Evolutionary conservation across 2,329 filamentous ascomycete genomes (phyloP).

Genomic region (Colletotrichum sp.): DNA sequence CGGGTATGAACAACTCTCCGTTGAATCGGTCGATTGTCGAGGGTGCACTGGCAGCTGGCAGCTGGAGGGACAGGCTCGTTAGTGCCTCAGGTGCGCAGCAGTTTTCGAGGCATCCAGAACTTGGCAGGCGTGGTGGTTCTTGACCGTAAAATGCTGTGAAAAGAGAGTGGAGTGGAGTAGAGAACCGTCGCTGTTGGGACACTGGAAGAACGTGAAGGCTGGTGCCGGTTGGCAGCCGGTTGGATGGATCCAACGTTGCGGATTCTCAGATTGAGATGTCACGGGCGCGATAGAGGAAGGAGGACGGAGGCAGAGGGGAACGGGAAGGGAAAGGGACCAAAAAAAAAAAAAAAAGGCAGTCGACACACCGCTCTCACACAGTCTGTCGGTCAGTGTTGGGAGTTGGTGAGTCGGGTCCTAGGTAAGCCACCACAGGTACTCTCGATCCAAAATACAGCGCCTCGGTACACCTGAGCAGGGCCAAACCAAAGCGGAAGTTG

Average conservation of each 20-base stretch:
- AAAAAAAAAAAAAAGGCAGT: background rate
- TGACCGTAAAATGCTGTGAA: background rate
- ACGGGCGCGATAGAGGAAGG: background rate
- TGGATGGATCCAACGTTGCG: background rate
- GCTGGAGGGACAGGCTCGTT: background rate
- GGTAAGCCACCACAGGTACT: background rate
- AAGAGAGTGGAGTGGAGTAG: background rate
- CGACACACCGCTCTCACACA: background rate
- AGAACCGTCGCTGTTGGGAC: background rate
- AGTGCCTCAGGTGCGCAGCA: background rate
- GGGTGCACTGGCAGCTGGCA: background rate
- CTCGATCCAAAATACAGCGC: background rate
- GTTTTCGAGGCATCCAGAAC: background rate
- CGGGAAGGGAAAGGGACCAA: too few species aligned
- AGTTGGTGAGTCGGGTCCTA: background rate
- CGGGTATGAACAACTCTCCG: background rate
- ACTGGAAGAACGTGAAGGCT: background rate
- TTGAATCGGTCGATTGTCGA: background rate
- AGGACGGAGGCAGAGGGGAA: background rate
- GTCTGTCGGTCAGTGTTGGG: background rate
- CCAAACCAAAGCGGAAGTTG: constrained; percentile 11
- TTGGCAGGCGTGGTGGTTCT: background rate
- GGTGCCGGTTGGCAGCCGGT: background rate
- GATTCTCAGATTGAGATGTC: background rate
- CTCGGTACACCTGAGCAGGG: background rate